These are phyloP conservation scores for Neospora caninum DNA, from an alignment of 169 alveolate species.

Conservation along the genomic window DNA sequence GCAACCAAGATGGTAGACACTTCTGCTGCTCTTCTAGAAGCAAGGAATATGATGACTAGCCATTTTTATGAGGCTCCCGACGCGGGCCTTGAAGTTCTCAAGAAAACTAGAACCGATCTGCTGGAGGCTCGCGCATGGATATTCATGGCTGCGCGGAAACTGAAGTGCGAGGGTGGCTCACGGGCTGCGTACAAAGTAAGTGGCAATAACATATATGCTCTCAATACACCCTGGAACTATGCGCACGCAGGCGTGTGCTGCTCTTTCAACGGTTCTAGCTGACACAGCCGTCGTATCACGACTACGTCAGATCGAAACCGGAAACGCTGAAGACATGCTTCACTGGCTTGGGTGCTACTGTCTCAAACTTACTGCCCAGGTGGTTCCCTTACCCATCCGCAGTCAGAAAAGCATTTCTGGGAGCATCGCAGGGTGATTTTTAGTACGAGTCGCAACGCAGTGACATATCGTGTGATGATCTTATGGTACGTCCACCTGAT, in stretches of 20 bases:
- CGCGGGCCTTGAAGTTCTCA: background rate
- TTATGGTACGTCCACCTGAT: constrained; percentile 2
- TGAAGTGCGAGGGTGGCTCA: constrained; percentile 47
- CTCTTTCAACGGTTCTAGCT: background rate
- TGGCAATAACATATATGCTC: too few relatives aligned
- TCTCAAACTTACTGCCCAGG: constrained; percentile 62
- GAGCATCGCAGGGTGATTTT: background rate
- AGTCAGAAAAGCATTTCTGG: background rate
- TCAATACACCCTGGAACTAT: background rate
- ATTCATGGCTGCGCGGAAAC: constrained; percentile 51
- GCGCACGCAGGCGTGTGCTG: background rate
- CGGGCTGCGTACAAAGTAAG: constrained; percentile 62
- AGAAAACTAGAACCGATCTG: background rate
- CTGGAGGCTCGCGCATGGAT: constrained; percentile 59
- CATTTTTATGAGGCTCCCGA: background rate
- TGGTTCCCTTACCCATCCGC: background rate
- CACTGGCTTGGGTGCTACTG: constrained; percentile 55
- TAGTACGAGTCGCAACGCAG: constrained; percentile 58
- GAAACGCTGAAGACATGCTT: constrained; percentile 42
- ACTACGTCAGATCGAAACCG: background rate
- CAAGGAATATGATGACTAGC: background rate
- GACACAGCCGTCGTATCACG: background rate
- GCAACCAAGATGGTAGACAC: background rate
- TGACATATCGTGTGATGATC: constrained; percentile 46
- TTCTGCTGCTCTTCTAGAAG: background rate